phyloP scores from a whole-genome alignment of 179 eudicot species.

The Beta lomatogona region DNA sequence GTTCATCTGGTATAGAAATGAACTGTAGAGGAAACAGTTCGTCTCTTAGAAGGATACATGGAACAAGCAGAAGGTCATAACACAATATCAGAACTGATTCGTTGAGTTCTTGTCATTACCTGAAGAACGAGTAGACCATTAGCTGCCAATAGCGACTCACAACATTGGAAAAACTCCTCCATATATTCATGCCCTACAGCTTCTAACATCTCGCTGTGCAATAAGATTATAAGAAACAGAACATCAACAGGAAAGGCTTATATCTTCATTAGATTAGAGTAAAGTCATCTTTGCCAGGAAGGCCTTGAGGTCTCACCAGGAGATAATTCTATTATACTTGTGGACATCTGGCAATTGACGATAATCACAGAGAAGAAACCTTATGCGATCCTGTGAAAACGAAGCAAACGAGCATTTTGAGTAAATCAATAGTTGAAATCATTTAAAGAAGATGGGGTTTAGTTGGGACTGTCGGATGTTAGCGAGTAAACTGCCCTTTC shows the following conservation, averaged over 20 bases:
- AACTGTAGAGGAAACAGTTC: conserved; percentile 41
- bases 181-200: conserved; percentile 86
- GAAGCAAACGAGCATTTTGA: background rate
- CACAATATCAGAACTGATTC: background rate
- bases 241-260: background rate
- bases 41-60: conserved; percentile 6
- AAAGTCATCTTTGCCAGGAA: background rate
- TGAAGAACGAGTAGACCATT: conserved; percentile 82
- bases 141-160: conserved; percentile 70
- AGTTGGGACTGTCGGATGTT: too few relatives aligned
- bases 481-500: too few relatives aligned
- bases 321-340: conserved; percentile 85
- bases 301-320: conserved; percentile 58
- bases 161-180: conserved; percentile 67
- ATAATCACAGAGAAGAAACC: conserved; percentile 79
- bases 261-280: background rate
- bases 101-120: conserved; percentile 41
- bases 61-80: background rate
- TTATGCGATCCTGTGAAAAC: conserved; percentile 62
- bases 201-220: conserved; percentile 89
- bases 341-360: conserved; percentile 57
- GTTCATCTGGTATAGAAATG: conserved; percentile 76
- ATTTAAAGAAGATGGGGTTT: too few relatives aligned
- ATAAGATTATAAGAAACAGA: background rate
- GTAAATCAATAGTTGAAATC: too few relatives aligned